Evolutionary conservation across 2,329 filamentous ascomycete species (phyloP).

Genomic region (Diaporthe sp.): DNA sequence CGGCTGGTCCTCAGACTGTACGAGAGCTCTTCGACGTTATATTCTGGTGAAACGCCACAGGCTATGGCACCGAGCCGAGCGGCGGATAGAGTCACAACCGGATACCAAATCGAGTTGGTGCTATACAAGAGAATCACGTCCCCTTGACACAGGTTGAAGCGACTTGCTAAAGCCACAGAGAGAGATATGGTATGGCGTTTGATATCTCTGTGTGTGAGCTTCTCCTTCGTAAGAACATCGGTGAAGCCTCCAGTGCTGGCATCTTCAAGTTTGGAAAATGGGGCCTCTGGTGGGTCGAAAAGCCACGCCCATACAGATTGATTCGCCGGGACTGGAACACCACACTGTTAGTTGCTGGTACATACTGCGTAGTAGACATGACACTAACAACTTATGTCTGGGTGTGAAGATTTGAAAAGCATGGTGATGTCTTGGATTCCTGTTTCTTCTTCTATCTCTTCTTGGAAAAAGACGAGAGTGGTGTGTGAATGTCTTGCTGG

Average conservation of each 20-base stretch:
- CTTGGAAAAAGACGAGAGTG: neutral
- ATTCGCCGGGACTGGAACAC: conserved; percentile 27
- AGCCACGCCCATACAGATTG: conserved; percentile 32
- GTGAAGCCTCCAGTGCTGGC: conserved; percentile 22
- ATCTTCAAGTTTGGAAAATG: neutral
- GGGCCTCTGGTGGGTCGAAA: conserved; percentile 26
- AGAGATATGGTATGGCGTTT: conserved; percentile 11
- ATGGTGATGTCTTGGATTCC: neutral
- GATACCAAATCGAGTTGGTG: conserved; percentile 35
- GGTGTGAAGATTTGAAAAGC: conserved; percentile 30
- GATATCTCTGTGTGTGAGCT: conserved; percentile 16
- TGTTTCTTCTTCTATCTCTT: neutral
- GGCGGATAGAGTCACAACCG: conserved; percentile 30
- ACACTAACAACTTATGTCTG: conserved; percentile 17
- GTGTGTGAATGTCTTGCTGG: neutral
- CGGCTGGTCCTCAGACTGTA: conserved; percentile 69
- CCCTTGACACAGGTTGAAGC: conserved; percentile 13
- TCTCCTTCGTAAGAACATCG: conserved; percentile 31
- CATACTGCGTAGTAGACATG: neutral
- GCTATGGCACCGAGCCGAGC: conserved; percentile 54
- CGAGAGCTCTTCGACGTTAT: conserved; percentile 74
- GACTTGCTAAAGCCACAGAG: conserved; percentile 32
- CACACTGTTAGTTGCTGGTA: neutral
- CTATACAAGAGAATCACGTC: conserved; percentile 32
- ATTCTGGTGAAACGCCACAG: conserved; percentile 70